phyloP scores from a whole-genome alignment of 768 basidiomycete genomes.

The Rhizopogon vesiculosus region DNA sequence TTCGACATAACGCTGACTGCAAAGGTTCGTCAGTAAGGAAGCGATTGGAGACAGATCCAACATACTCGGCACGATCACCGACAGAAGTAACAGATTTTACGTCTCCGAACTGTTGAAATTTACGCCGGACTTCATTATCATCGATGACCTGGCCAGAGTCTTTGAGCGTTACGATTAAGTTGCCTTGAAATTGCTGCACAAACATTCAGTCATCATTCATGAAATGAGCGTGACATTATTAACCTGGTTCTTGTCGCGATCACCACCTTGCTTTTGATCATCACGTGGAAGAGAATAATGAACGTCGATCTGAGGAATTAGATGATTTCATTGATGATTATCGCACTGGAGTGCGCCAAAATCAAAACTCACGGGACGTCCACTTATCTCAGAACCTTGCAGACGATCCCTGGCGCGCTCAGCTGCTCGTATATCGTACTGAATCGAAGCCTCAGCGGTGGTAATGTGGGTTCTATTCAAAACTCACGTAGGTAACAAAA shows the following conservation, averaged over 20 bases:
- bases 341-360: background rate
- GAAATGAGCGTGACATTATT: slow-evolving; percentile 8
- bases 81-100: slow-evolving; percentile 74
- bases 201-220: slow-evolving; percentile 7
- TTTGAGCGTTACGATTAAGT: slow-evolving; percentile 72
- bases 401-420: slow-evolving; percentile 87
- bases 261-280: slow-evolving; percentile 62
- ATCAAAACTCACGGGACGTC: slow-evolving; percentile 71
- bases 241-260: slow-evolving; percentile 82
- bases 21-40: slow-evolving; percentile 5
- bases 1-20: slow-evolving; percentile 88
- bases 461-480: background rate
- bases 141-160: slow-evolving; percentile 72
- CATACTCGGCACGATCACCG: slow-evolving; percentile 59
- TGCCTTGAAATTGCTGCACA: slow-evolving; percentile 72
- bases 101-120: slow-evolving; percentile 88
- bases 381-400: slow-evolving; percentile 85
- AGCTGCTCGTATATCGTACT: slow-evolving; percentile 93
- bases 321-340: background rate
- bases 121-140: slow-evolving; percentile 79
- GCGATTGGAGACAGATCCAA: background rate
- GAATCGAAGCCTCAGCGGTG: slow-evolving; percentile 11
- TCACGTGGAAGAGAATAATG: slow-evolving; percentile 95
- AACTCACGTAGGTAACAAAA: slow-evolving; percentile 95
- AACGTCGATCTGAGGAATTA: slow-evolving; percentile 79